These are phyloP conservation scores for Globisporangium rhizosaccharum DNA, from an alignment of 352 stramenopile genomes.

Conservation along the genomic window DNA sequence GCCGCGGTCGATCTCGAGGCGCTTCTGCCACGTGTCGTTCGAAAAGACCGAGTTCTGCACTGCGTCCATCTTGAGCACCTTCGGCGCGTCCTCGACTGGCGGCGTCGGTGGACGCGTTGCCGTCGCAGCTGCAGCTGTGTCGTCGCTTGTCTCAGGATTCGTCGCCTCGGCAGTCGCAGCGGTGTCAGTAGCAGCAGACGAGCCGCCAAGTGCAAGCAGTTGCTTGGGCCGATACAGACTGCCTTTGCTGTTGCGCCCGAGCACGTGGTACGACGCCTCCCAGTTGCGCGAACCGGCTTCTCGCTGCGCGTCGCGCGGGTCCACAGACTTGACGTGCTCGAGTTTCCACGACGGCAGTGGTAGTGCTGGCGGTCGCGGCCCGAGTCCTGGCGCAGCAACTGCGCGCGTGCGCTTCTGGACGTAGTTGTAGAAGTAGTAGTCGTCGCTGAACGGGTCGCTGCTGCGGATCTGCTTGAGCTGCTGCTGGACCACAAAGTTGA, in stretches of 20 bases:
- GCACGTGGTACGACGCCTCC: conserved; percentile 67
- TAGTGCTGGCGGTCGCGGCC: conserved; percentile 22
- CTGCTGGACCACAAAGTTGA: conserved; percentile 83
- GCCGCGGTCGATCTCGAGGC: conserved; percentile 67
- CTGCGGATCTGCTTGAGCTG: conserved; percentile 83
- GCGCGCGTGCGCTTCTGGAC: conserved; percentile 66
- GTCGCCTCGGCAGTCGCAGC: conserved; percentile 1
- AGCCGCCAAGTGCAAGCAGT: conserved; percentile 39
- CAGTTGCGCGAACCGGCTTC: conserved; percentile 68
- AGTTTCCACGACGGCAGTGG: conserved; percentile 81
- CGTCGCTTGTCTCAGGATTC: conserved; percentile 1
- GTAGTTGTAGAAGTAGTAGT: conserved; percentile 88
- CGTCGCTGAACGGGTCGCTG: conserved; percentile 85
- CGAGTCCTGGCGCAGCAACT: conserved; percentile 12
- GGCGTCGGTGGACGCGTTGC: not conserved
- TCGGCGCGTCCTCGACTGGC: conserved; percentile 15
- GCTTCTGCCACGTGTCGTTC: conserved; percentile 66
- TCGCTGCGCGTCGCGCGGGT: conserved; percentile 49
- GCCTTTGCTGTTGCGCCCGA: conserved; percentile 72
- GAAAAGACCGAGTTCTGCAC: conserved; percentile 59
- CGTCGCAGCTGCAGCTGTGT: not conserved
- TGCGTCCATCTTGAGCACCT: conserved; percentile 55
- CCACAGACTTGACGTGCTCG: conserved; percentile 76
- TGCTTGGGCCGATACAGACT: conserved; percentile 78
- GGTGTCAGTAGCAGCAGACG: conserved; percentile 8